Evolutionary conservation across 1,139 yeast genomes (phyloP), one percentile per base, ranked within the genome.

Genomic region (Debaryomyces udenii): DNA sequence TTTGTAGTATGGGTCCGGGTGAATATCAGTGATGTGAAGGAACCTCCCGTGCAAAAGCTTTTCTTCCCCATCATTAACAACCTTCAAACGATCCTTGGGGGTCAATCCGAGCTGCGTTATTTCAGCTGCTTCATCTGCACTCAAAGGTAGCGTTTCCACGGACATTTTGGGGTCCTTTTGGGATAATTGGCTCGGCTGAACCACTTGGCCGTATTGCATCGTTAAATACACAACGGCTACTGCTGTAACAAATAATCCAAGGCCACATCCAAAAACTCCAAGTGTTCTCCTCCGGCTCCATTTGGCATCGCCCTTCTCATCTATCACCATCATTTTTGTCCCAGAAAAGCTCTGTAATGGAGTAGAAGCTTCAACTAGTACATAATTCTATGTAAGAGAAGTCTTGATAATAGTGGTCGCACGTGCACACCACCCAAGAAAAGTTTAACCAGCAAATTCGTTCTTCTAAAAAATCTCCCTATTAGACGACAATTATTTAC

Each of bases 21-120:
- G 96, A 46, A 88, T 70, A 58, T 88, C 96, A 0, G 96, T 86
- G 23, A 88, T 74, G 56, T 88, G 96, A n/a, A 88, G 64, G 53
- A 88, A 88, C 42, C 93, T 62, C 0, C 96, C 96, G 52, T 82
- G 84, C 37, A 66, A 55, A 3, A 58, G 56, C 40, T 59, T 61
- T 17, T 60, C 56, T 7, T 58, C 56, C 7, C 53, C 59, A 16
- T 50, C 46, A 14, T 54, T 50, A n/a, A 46, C 45, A 17, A 70
- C 48, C 9, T 51, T 47, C 14, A 70, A 57, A 1, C 70, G 67
- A 16, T 54, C 50, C 41, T 67, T 66, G 7, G 63, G 65, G 1
- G 70, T 66, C 35, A 73, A 61, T 1, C 67, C 67, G 40, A 64
- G 50, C n/a, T 44, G 10, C 20, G 6, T 20, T 7, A 31, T n/a